phyloP scores from a whole-genome alignment of 371 early-diverging fungal species.

The Cokeromyces recurvatus region DNA sequence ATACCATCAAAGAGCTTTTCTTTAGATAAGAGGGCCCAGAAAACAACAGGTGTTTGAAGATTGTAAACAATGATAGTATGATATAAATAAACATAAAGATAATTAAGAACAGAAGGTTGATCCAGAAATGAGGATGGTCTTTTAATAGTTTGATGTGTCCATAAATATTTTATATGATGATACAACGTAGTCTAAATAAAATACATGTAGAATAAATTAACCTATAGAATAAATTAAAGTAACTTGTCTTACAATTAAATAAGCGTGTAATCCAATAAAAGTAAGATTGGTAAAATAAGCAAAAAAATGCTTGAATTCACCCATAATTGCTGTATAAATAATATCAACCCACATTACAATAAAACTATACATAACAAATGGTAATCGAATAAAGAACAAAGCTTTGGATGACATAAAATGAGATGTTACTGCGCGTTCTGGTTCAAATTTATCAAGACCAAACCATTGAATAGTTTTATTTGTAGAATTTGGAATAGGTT shows the following conservation, averaged over 20 bases:
- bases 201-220: slow-evolving; percentile 40
- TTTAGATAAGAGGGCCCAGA: slow-evolving; percentile 37
- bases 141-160: slow-evolving; percentile 5
- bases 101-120: slow-evolving; percentile 33
- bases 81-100: slow-evolving; percentile 38
- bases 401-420: slow-evolving; percentile 41
- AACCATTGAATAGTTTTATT: slow-evolving; percentile 34
- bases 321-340: slow-evolving; percentile 22
- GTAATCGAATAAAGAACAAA: slow-evolving; percentile 37
- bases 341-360: slow-evolving; percentile 39
- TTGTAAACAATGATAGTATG: slow-evolving; percentile 31
- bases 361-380: slow-evolving; percentile 28
- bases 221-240: slow-evolving; percentile 46
- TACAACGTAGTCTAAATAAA: slow-evolving; percentile 11
- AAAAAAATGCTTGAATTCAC: slow-evolving; percentile 24
- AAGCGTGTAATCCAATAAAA: slow-evolving; percentile 47
- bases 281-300: slow-evolving; percentile 52
- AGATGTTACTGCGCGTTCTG: slow-evolving; percentile 53
- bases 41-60: slow-evolving; percentile 52
- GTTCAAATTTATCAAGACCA: slow-evolving; percentile 46
- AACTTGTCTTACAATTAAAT: slow-evolving; percentile 53
- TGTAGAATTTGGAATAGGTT: slow-evolving; percentile 16
- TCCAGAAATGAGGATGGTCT: slow-evolving; percentile 27
- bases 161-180: slow-evolving; percentile 36
- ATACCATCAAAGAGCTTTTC: slow-evolving; percentile 12